Evolutionary conservation across 73 alveolate genomes (phyloP), one percentile per base, ranked within the genome.

Genomic region (Urostyla sp.): DNA sequence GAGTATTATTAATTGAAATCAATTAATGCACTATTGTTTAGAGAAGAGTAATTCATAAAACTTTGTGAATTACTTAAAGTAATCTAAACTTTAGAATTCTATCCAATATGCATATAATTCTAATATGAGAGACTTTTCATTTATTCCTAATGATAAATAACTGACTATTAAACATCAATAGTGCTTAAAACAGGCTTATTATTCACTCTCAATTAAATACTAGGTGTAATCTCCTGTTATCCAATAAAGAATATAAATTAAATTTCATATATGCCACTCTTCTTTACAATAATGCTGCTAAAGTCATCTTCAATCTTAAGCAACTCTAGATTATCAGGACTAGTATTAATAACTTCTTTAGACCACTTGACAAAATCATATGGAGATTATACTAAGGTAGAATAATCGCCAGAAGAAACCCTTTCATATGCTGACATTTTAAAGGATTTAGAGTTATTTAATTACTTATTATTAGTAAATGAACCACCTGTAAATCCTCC

Each of bases 401-500:
- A 40, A 16, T 16, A 10, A 40, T 16, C 20, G 20, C 15, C 52
- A 16, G 55, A 45, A 21, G 31, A 49, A 7, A 69, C 69, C 32
- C 83, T 23, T 32, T 49, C 83, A 30, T 34, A 49, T 28, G 83
- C 83, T 4, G 83, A 48, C 67, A 48, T 69, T 46, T 49, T 69
- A 49, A 49, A 69, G 24, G 83, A 69, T 31, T 48, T 48, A n/a
- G 31, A 37, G 52, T 40, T 40, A 16, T 11, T 11, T 11, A 16
- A 40, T 40, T 40, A 40, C 20, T 10, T 10, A 11, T n/a, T n/a
- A n/a, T n/a, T n/a, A n/a, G n/a, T n/a, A n/a, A n/a, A n/a, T n/a
- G 7, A 5, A 7, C 83, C 83, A 46, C 56, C 49, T 27, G 83
- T 69, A 34, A 69, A 69, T 4, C 83, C 83, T 1, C 83, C 83